phyloP scores from a whole-genome alignment of 164 flowering plant genomes.

The Dillenia suffruticosa region DNA sequence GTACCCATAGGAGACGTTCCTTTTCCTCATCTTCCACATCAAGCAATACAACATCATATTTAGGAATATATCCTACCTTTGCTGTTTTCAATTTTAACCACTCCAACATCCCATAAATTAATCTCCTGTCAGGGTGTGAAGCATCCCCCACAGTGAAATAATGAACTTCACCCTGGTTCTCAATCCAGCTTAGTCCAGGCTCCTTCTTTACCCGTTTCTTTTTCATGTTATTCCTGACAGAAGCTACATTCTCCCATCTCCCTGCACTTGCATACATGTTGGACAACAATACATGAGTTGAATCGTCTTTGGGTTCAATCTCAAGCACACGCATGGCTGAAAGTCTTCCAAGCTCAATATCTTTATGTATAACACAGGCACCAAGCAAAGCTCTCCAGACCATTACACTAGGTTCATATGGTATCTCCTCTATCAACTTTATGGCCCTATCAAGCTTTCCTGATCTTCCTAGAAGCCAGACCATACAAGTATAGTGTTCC shows the following conservation, averaged over 20 bases:
- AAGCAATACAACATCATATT: constrained; percentile 51
- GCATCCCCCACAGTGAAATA: constrained; percentile 70
- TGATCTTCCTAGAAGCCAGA: constrained; percentile 68
- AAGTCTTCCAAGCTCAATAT: constrained; percentile 58
- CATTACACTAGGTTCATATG: constrained; percentile 77
- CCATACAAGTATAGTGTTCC: constrained; percentile 93
- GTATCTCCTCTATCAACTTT: constrained; percentile 62
- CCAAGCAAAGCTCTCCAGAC: constrained; percentile 89
- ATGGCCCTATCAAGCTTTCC: constrained; percentile 66
- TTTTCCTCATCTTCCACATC: constrained; percentile 82
- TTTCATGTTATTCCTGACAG: constrained; percentile 71
- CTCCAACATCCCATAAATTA: constrained; percentile 69
- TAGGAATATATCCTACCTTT: constrained; percentile 60
- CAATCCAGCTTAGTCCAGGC: constrained; percentile 92
- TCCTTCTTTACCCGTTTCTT: constrained; percentile 76
- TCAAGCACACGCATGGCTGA: constrained; percentile 67
- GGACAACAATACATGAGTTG: constrained; percentile 69
- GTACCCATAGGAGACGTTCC: constrained; percentile 62
- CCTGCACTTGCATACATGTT: constrained; percentile 76
- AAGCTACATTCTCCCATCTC: constrained; percentile 64
- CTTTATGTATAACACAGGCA: constrained; percentile 71
- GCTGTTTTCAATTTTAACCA: constrained; percentile 54
- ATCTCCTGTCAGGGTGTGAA: constrained; percentile 62
- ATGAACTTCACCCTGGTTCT: constrained; percentile 57
- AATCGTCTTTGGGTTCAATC: constrained; percentile 74